Evolutionary conservation across 257 asterid genomes (phyloP), one percentile per base, ranked within the genome.

Genomic region (Salvia splendens): DNA sequence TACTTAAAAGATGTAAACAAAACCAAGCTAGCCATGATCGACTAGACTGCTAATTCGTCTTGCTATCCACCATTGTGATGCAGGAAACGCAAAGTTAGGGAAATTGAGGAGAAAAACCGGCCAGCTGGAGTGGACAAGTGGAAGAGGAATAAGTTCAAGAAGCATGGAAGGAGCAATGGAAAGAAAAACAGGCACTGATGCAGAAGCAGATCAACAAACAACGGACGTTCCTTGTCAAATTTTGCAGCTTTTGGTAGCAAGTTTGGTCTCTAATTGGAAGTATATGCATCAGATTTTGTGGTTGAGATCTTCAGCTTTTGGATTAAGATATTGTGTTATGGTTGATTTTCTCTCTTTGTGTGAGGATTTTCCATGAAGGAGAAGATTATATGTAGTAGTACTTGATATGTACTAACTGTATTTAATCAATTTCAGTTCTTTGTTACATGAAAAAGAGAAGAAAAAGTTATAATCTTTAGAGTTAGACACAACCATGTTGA

Each of bases 71-170:
- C 60, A 58, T 51, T 47, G 46, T 47, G 47, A 20, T 77, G 65
- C 85, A 92, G 98, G 82, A 92, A 89, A 69, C 97, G 96, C 33
- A 92, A 92, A 81, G 96, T 92, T 75, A 72, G 79, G 4, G 90
- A 92, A 87, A 92, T 92, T 76, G 97, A 89, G 82, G 93, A 83
- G 53, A 74, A 75, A 54, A 83, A 85, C 62, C 79, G 90, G 50
- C 91, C 96, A 47, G 93, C 43, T 42, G 92, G 91, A 52, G 96
- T 87, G 52, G 85, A 67, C 69, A 92, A 89, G 76, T 92, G 98
- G 98, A 92, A 86, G 82, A 77, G 40, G 17, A 77, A 67, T 53
- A 64, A 71, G 72, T 46, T 81, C 12, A 53, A 64, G 75, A 83
- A 76, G 79, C 80, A 80, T 11, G 81, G 86, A 65, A 75, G 83